Base-by-base conservation (phyloP, 495 filamentous ascomycete genomes). In the Chaetomium tenue region DNA sequence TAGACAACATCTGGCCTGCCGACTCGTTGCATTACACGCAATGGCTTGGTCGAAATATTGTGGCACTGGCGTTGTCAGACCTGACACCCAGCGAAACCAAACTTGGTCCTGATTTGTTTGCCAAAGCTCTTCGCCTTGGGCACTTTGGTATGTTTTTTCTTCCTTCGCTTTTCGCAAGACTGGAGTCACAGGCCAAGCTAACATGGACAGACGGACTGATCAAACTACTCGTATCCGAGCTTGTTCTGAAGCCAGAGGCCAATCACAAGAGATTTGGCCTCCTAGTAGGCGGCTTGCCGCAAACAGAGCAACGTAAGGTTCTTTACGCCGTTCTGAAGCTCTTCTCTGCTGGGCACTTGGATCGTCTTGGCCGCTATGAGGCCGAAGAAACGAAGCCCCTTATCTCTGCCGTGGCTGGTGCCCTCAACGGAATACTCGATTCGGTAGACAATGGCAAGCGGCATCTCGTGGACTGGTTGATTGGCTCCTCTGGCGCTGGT, bases 31-130 rank as follows among this genome's bases (percentile, higher is more conserved):
- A 81, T 12, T 98, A 89, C 78, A 79, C 83, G 11, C 68, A 74
- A 5, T 98, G 95, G 94, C 74, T 97, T 15, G 92, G 88, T 58
- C 66, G 68, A 58, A 91, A 87, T 68, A 79, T 93, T 47, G 79
- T 80, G 16, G 61, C 76, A 23, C 83, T 88, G 76, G 74, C 77
- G 28, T 73, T 73, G 46, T 73, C 79, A 16, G 63, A 74, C 23
- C 60, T 64, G 3, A 48, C 64, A 5, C 68, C 78, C 26, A 75
- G 84, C 30, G 78, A 82, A 37, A 73, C 74, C 25, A 87, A 84
- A 64, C 72, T 83, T 39, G 81, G 84, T 25, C 81, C 86, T 51
- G 81, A 86, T 46, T 67, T 97, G 30, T 79, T 88, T 40, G 81
- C 82, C 12, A 89, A 88, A 67, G 81, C 84, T 0, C 75, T 94